Percentiles rank a stretch among this genome's conserved stretches.
These are phyloP conservation scores for Brassica carinata DNA, from an alignment of 345 rosid species.

Conservation along the genomic window DNA sequence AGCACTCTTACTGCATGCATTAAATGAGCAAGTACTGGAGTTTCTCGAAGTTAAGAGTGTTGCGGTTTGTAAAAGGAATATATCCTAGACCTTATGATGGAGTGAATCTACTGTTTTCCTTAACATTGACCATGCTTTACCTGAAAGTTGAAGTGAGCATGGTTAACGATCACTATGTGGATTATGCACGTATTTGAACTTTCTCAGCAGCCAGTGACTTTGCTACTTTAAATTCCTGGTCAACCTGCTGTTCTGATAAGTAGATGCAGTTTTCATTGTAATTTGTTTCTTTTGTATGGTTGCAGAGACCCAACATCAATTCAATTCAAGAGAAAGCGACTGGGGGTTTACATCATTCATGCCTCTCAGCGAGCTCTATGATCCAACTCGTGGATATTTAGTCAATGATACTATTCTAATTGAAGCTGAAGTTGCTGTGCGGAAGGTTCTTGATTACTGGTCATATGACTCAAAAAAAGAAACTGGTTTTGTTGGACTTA, in stretches of 20 bases:
- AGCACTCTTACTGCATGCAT: constrained; percentile 11
- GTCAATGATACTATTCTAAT: constrained; percentile 71
- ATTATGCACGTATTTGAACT: constrained; percentile 8
- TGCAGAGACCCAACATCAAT: constrained; percentile 95
- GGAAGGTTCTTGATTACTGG: constrained; percentile 89
- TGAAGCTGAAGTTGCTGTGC: constrained; percentile 96
- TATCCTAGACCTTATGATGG: background rate
- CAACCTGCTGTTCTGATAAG: constrained; percentile 16
- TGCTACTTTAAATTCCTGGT: constrained; percentile 8
- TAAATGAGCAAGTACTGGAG: background rate
- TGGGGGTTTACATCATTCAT: constrained; percentile 99
- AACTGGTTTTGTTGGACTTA: constrained; percentile 97
- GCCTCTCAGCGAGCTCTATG: constrained; percentile 93
- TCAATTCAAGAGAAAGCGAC: constrained; percentile 93
- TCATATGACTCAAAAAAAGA: constrained; percentile 95
- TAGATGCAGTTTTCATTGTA: constrained; percentile 4
- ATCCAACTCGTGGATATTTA: constrained; percentile 76
- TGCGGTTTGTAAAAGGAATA: constrained; percentile 10
- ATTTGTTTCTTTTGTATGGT: constrained; percentile 15
- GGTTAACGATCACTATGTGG: background rate
- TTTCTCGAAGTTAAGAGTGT: background rate
- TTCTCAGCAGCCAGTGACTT: constrained; percentile 8
- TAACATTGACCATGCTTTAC: constrained; percentile 13
- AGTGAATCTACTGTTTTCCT: constrained; percentile 3
- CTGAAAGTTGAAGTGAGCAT: constrained; percentile 5